These are phyloP conservation scores for Pisolithus sp. DNA, from an alignment of 768 basidiomycete genomes.

Conservation along the genomic window DNA sequence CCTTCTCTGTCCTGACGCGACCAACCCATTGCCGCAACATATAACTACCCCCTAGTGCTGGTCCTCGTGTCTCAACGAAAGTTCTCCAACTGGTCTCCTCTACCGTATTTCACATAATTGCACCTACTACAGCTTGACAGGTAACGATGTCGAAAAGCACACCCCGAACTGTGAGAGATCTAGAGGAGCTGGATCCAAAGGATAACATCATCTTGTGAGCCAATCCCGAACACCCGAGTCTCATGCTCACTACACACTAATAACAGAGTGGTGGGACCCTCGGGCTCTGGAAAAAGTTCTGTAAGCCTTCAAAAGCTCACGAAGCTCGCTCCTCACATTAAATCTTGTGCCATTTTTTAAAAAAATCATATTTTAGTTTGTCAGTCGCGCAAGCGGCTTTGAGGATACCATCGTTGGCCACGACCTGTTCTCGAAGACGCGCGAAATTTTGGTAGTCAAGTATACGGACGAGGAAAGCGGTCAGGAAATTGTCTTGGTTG, in stretches of 20 bases:
- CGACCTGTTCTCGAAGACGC: neutral
- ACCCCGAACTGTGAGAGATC: neutral
- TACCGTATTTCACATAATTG: too few relatives aligned
- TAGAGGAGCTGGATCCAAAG: neutral
- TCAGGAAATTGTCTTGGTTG: neutral
- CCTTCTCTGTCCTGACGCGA: slow-evolving; percentile 1
- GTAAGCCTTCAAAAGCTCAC: neutral
- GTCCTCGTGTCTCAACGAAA: too few relatives aligned
- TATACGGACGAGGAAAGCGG: neutral
- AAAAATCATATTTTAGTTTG: neutral
- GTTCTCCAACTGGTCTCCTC: too few relatives aligned
- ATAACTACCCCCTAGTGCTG: neutral
- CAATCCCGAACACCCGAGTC: neutral
- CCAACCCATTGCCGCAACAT: slow-evolving; percentile 19
- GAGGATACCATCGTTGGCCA: neutral
- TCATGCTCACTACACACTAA: neutral
- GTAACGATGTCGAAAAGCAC: neutral
- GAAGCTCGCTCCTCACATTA: neutral
- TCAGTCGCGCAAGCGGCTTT: neutral
- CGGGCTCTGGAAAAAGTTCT: neutral
- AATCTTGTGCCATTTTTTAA: too few relatives aligned
- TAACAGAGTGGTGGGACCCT: neutral
- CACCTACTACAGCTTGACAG: too few relatives aligned
- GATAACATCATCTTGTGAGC: neutral
- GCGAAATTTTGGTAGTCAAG: neutral